Base-by-base conservation (phyloP, 2,329 filamentous ascomycete genomes). In the Penicillium verrucosum region DNA sequence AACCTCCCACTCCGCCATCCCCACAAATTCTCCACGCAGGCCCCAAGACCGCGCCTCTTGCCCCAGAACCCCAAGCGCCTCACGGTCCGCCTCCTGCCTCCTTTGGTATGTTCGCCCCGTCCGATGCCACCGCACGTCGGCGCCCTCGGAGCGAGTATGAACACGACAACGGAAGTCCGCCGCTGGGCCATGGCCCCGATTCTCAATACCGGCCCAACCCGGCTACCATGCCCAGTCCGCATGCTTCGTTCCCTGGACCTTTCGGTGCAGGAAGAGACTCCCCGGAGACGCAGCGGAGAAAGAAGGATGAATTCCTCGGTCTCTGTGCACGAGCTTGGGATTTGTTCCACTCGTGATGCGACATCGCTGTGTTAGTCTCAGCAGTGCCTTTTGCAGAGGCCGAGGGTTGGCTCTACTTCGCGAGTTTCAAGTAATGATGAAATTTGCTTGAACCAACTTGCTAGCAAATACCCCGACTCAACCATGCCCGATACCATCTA, bases 251-350 rank as follows among this genome's bases (percentile, higher is more conserved):
- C 5, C 78, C 83, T 54, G 87, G 89, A 8, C 89, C 89, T 1
- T 94, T 94, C 67, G 89, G 89, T 36, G 89, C 89, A 54, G 90
- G 89, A 37, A 82, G 90, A 59, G 92, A 94, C 69, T 92, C 86
- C 63, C 91, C 90, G 8, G 92, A 94, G 66, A 90, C 87, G 6
- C 88, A 90, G 72, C 82, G 85, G 66, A 87, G 84, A 69, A 97
- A 97, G 85, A 92, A 92, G 71, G 92, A 96, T 42, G 91, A 96
- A 73, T 99, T 99, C 70, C 79, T 99, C 62, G 81, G 84, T 54
- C 78, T 97, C 48, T 97, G 93, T 72, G 86, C 90, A 65, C 82
- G 90, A 68, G 94, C 94, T 9, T 99, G 94, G 94, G 94, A 99
- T 77, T 77, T 99, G 29, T 96, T 97, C 76, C 94, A 97, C 79